Conservation (phyloP, 1,284 basidiomycete genomes). For the Rugosomyces carneus region DNA sequence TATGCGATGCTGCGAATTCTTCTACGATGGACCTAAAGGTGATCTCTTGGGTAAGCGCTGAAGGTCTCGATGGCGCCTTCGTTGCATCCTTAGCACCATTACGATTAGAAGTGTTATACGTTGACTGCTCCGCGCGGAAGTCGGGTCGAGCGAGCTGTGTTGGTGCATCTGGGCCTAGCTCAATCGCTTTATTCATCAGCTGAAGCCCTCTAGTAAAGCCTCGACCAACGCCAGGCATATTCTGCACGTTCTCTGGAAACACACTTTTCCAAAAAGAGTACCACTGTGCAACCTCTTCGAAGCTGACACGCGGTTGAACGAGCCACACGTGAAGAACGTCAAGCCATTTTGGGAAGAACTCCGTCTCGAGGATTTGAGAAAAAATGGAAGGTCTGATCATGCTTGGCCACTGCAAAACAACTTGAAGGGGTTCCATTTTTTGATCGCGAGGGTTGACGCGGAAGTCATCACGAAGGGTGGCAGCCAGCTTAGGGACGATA, state of each 20-base stretch:
- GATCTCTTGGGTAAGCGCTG: constrained; percentile 63
- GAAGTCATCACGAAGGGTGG: constrained; percentile 77
- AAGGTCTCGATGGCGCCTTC: constrained; percentile 26
- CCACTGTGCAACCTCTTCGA: constrained; percentile 92
- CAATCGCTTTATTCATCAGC: constrained; percentile 89
- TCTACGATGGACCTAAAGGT: constrained; percentile 91
- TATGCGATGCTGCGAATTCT: constrained; percentile 76
- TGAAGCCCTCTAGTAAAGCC: constrained; percentile 86
- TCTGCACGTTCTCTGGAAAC: constrained; percentile 67
- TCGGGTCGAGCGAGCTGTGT: constrained; percentile 63
- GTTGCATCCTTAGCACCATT: constrained; percentile 20
- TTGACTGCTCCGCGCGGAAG: constrained; percentile 35
- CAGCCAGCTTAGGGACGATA: constrained; percentile 84
- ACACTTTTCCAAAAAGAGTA: constrained; percentile 83
- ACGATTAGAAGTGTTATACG: constrained; percentile 23
- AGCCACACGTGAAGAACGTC: constrained; percentile 91
- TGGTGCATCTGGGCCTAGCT: constrained; percentile 71
- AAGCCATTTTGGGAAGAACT: constrained; percentile 97
- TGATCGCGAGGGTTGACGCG: constrained; percentile 85
- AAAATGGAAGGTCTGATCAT: constrained; percentile 75
- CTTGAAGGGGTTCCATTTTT: constrained; percentile 77
- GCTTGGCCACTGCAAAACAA: constrained; percentile 71
- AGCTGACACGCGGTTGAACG: constrained; percentile 73
- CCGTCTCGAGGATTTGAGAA: constrained; percentile 76
- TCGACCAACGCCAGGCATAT: constrained; percentile 56